These are phyloP conservation scores for Blastobotrys aristatus DNA, from an alignment of 1,139 yeast genomes.

Conservation along the genomic window DNA sequence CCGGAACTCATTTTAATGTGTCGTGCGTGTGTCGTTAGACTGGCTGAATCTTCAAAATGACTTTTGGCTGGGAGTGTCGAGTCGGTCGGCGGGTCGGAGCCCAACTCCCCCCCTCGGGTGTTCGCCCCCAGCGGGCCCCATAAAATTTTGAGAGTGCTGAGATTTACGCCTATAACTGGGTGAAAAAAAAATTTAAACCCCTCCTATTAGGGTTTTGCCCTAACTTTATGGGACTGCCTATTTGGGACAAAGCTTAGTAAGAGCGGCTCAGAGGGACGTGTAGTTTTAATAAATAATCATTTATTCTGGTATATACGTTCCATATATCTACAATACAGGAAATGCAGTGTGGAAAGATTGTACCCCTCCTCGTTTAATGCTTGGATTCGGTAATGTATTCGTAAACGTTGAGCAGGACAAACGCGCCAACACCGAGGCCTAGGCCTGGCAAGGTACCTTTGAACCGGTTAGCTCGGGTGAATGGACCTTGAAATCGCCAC, in stretches of 20 bases:
- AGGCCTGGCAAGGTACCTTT: constrained; percentile 79
- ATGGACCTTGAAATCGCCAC: constrained; percentile 85
- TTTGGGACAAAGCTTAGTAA: background rate
- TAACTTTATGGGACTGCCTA: background rate
- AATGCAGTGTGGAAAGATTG: no score
- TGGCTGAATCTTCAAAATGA: constrained; percentile 1
- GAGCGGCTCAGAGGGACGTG: background rate
- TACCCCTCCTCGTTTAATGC: constrained; percentile 3
- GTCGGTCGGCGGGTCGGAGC: constrained; percentile 1
- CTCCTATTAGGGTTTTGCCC: background rate
- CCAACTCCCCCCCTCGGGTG: background rate
- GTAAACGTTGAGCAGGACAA: constrained; percentile 58
- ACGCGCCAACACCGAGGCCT: constrained; percentile 75
- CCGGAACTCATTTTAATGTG: constrained; percentile 55
- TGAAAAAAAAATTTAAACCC: background rate
- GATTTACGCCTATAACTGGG: no score
- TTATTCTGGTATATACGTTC: no score
- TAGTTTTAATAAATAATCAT: no score
- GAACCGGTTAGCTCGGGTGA: constrained; percentile 65
- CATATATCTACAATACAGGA: no score
- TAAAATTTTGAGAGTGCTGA: background rate
- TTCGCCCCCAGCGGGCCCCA: background rate
- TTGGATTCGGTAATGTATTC: constrained; percentile 38
- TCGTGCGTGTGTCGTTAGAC: constrained; percentile 5
- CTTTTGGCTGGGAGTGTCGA: background rate